A percentile compares a stretch with the other conserved stretches of the same genome.
Conservation (phyloP, 345 rosid genomes). For the Populus deltoides region DNA sequence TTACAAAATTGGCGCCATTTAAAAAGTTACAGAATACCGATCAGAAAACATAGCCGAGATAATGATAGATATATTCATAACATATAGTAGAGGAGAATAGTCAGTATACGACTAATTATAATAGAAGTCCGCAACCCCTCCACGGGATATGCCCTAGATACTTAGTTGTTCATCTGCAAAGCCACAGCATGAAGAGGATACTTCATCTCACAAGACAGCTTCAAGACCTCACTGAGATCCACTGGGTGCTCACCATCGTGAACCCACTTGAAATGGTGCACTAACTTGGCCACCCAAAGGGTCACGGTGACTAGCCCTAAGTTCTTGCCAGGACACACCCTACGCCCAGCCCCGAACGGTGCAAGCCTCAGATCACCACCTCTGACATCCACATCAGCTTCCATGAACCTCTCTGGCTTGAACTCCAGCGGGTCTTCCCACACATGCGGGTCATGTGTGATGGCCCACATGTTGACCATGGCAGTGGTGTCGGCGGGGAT, state of each 20-base stretch:
- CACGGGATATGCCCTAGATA: neutral
- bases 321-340: slow-evolving; percentile 87
- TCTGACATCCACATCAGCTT: slow-evolving; percentile 55
- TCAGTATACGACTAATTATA: neutral
- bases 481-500: slow-evolving; percentile 80
- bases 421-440: slow-evolving; percentile 64
- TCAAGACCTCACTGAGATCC: slow-evolving; percentile 64
- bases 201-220: slow-evolving; percentile 92
- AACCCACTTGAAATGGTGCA: slow-evolving; percentile 54
- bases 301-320: slow-evolving; percentile 62
- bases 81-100: too few species aligned
- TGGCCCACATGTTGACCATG: slow-evolving; percentile 99
- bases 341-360: slow-evolving; percentile 86
- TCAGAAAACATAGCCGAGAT: too few species aligned
- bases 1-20: too few species aligned
- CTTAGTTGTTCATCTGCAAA: slow-evolving; percentile 18
- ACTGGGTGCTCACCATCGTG: slow-evolving; percentile 40
- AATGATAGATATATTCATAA: too few species aligned
- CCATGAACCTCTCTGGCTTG: slow-evolving; percentile 65
- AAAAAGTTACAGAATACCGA: too few species aligned
- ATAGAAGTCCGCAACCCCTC: neutral
- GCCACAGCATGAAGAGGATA: slow-evolving; percentile 56
- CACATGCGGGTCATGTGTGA: slow-evolving; percentile 60
- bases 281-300: slow-evolving; percentile 81
- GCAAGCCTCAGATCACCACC: slow-evolving; percentile 76